phyloP scores from a whole-genome alignment of 768 basidiomycete genomes.

The Candolleomyces eurysporus region DNA sequence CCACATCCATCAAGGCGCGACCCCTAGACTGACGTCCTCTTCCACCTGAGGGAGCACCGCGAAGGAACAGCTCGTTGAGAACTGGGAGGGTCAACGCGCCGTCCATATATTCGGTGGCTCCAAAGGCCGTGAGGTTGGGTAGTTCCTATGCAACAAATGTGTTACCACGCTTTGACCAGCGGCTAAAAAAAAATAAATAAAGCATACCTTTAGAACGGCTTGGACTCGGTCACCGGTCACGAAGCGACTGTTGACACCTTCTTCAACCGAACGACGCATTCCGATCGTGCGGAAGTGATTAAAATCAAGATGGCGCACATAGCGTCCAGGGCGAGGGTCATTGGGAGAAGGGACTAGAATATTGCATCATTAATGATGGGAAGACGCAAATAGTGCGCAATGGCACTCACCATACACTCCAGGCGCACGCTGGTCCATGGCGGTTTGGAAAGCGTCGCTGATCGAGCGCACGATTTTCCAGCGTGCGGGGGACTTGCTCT shows the following conservation, averaged over 20 bases:
- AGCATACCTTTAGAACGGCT: slow-evolving; percentile 68
- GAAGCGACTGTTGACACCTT: slow-evolving; percentile 85
- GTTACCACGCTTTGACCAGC: slow-evolving; percentile 12
- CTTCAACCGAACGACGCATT: slow-evolving; percentile 89
- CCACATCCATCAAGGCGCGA: slow-evolving; percentile 46
- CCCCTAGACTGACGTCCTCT: slow-evolving; percentile 69
- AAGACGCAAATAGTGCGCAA: slow-evolving; percentile 1
- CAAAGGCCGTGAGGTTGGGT: slow-evolving; percentile 82
- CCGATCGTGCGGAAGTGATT: slow-evolving; percentile 97
- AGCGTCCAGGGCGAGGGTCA: slow-evolving; percentile 75
- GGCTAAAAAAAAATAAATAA: slow-evolving; percentile 1
- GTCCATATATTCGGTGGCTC: slow-evolving; percentile 99
- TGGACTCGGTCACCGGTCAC: slow-evolving; percentile 88
- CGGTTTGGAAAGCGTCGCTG: slow-evolving; percentile 72
- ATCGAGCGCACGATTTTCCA: slow-evolving; percentile 83
- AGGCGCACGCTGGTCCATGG: slow-evolving; percentile 59
- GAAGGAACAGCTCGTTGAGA: slow-evolving; percentile 85
- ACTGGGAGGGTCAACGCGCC: slow-evolving; percentile 83
- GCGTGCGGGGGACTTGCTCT: slow-evolving; percentile 78
- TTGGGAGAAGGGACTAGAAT: slow-evolving; percentile 60
- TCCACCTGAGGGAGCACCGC: slow-evolving; percentile 70
- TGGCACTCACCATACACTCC: slow-evolving; percentile 66
- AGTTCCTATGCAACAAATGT: slow-evolving; percentile 58
- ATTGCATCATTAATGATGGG: slow-evolving; percentile 6
- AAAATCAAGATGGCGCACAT: slow-evolving; percentile 87